These are phyloP conservation scores for Cutaneotrichosporon cutaneum DNA, from an alignment of 1,284 basidiomycete genomes.

Conservation along the genomic window DNA sequence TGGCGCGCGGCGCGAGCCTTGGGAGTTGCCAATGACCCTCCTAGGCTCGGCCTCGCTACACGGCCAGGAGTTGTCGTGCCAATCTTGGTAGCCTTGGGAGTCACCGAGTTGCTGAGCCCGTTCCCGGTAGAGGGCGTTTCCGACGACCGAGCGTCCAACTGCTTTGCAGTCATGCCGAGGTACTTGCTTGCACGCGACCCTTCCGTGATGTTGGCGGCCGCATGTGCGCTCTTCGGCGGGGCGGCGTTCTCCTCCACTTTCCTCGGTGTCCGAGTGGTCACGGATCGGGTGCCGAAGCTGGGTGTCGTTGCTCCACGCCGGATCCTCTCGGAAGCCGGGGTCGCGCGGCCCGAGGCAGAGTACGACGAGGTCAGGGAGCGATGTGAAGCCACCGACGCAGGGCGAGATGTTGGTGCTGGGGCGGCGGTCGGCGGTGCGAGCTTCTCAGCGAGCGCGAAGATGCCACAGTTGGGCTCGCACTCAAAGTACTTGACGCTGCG, in stretches of 20 bases:
- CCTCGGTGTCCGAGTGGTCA: conserved; percentile 12
- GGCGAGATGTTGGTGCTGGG: conserved; percentile 58
- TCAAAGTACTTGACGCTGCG: conserved; percentile 76
- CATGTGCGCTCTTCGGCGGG: conserved; percentile 35
- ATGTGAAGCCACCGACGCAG: conserved; percentile 75
- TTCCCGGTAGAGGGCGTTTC: conserved; percentile 19
- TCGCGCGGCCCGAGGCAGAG: conserved; percentile 25
- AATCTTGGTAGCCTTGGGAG: conserved; percentile 36
- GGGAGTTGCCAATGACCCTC: conserved; percentile 44
- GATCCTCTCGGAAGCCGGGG: conserved; percentile 13
- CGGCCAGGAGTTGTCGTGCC: conserved; percentile 38
- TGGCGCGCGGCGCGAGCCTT: conserved; percentile 37
- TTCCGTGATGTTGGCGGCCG: conserved; percentile 63
- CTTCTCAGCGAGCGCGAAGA: conserved; percentile 81
- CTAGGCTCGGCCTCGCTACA: conserved; percentile 41
- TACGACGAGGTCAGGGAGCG: conserved; percentile 43
- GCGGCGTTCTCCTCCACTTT: background rate
- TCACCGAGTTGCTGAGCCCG: conserved; percentile 24
- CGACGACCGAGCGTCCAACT: conserved; percentile 58
- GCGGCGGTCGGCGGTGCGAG: conserved; percentile 66
- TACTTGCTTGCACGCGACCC: conserved; percentile 79
- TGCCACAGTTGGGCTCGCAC: conserved; percentile 81
- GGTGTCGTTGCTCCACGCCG: conserved; percentile 12
- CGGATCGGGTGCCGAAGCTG: conserved; percentile 15
- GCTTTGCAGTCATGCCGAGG: conserved; percentile 72